These are phyloP conservation scores for Penicillium vulpinum DNA, from an alignment of 2,329 filamentous ascomycete genomes.

Conservation along the genomic window DNA sequence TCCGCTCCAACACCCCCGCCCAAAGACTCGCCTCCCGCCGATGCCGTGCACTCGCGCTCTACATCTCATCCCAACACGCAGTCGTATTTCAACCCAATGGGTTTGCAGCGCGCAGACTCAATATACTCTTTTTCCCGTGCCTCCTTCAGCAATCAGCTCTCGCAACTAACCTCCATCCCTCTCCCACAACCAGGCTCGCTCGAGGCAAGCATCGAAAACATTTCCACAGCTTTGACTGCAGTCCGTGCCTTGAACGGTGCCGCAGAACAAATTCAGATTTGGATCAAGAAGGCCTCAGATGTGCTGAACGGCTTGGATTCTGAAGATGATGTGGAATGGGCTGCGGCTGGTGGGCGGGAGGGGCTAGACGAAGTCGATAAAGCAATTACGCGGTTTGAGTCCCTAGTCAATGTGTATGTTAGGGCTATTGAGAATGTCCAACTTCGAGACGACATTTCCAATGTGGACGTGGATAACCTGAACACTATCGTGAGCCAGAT, in stretches of 20 bases:
- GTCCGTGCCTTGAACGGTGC: slow-evolving; percentile 80
- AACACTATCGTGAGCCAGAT: slow-evolving; percentile 79
- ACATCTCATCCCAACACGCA: slow-evolving; percentile 38
- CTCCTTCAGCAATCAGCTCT: slow-evolving; percentile 90
- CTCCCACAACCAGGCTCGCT: slow-evolving; percentile 83
- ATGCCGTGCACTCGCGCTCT: slow-evolving; percentile 19
- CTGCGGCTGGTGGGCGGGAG: slow-evolving; percentile 72
- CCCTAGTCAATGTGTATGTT: slow-evolving; percentile 88
- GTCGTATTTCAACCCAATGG: slow-evolving; percentile 47
- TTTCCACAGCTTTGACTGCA: slow-evolving; percentile 81
- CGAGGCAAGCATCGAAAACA: slow-evolving; percentile 77
- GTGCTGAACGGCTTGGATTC: slow-evolving; percentile 87
- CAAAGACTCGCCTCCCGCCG: slow-evolving; percentile 34
- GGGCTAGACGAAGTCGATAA: slow-evolving; percentile 59
- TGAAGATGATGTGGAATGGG: slow-evolving; percentile 98
- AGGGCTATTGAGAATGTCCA: slow-evolving; percentile 92
- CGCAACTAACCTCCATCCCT: slow-evolving; percentile 85
- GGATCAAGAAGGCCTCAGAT: slow-evolving; percentile 89
- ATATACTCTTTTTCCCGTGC: slow-evolving; percentile 91
- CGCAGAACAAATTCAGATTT: slow-evolving; percentile 87
- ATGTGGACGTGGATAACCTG: slow-evolving; percentile 70
- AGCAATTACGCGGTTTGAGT: slow-evolving; percentile 80
- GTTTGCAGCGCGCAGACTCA: slow-evolving; percentile 69
- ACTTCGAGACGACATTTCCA: slow-evolving; percentile 70
- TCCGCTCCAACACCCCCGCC: slow-evolving; percentile 36